Percentiles rank a stretch among this genome's conserved stretches.
phyloP scores from a whole-genome alignment of 768 basidiomycete species.

The Piloderma croceum region DNA sequence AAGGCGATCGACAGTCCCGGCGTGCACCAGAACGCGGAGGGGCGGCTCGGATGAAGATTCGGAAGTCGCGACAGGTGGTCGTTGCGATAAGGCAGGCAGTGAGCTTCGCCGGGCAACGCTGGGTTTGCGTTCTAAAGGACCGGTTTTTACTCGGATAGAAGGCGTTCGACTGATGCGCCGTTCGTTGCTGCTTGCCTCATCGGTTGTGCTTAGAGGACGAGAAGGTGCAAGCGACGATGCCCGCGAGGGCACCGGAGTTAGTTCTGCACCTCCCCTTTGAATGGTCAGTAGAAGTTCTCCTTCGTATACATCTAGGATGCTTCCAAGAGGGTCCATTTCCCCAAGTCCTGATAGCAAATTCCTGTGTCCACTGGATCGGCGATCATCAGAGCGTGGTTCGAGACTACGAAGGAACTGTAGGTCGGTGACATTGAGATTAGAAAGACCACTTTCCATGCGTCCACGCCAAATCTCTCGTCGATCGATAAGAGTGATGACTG shows the following conservation, averaged over 20 bases:
- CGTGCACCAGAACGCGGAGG: slow-evolving; percentile 70
- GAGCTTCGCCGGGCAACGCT: slow-evolving; percentile 73
- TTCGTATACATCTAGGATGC: slow-evolving; percentile 65
- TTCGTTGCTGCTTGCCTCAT: slow-evolving; percentile 35
- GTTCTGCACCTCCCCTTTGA: slow-evolving; percentile 46
- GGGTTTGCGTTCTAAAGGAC: slow-evolving; percentile 68
- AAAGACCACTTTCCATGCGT: slow-evolving; percentile 59
- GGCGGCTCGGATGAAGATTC: slow-evolving; percentile 68
- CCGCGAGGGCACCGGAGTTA: slow-evolving; percentile 38
- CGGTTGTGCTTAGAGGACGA: slow-evolving; percentile 62
- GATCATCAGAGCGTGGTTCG: slow-evolving; percentile 39
- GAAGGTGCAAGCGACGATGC: slow-evolving; percentile 61
- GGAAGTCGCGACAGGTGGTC: slow-evolving; percentile 49
- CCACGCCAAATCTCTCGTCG: slow-evolving; percentile 58
- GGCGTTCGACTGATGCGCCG: slow-evolving; percentile 53
- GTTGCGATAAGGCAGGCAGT: slow-evolving; percentile 67
- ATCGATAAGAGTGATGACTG: slow-evolving; percentile 63
- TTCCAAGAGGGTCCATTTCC: slow-evolving; percentile 55
- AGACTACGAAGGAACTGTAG: slow-evolving; percentile 51
- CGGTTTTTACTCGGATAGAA: slow-evolving; percentile 74
- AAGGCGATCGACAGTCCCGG: slow-evolving; percentile 69
- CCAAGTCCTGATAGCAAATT: too few species aligned
- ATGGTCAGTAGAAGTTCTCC: slow-evolving; percentile 72
- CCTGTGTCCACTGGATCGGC: too few species aligned
- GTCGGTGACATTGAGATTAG: slow-evolving; percentile 51